Conservation (phyloP, 257 asterid genomes). For the Avicennia marina region DNA sequence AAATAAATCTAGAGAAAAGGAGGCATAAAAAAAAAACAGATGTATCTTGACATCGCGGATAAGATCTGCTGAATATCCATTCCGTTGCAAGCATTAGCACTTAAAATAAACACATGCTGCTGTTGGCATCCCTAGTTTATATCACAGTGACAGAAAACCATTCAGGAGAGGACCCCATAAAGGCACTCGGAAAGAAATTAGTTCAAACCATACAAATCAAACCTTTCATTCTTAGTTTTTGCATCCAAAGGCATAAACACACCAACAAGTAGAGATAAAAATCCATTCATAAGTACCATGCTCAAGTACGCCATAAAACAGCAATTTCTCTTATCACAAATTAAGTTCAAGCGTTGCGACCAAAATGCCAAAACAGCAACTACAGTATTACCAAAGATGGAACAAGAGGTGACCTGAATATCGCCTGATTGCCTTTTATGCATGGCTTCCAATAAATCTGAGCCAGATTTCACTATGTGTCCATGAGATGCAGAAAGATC, state of each 20-base stretch:
- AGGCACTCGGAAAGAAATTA: slow-evolving; percentile 5
- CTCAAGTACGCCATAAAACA: not conserved
- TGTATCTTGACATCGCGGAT: slow-evolving; percentile 26
- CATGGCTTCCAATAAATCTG: slow-evolving; percentile 24
- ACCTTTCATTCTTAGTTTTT: not conserved
- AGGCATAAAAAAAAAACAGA: slow-evolving; percentile 27
- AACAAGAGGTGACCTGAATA: slow-evolving; percentile 22
- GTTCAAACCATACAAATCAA: not conserved
- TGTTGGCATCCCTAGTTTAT: not conserved
- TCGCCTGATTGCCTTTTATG: slow-evolving; percentile 22
- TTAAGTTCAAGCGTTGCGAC: slow-evolving; percentile 9
- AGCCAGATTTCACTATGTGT: slow-evolving; percentile 19
- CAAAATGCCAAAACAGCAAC: slow-evolving; percentile 2
- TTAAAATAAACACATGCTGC: slow-evolving; percentile 16
- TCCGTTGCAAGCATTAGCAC: slow-evolving; percentile 17
- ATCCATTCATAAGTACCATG: not conserved
- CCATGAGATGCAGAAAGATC: slow-evolving; percentile 33
- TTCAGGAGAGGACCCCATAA: not conserved
- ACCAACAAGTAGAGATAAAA: not conserved
- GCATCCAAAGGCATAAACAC: not conserved
- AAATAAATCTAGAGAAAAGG: slow-evolving; percentile 25
- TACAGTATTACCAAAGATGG: not conserved
- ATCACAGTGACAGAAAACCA: not conserved
- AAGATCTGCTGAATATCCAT: slow-evolving; percentile 20
- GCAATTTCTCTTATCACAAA: not conserved